Conservation (phyloP, 2,329 filamentous ascomycete genomes). For the Aphanocladium album region DNA sequence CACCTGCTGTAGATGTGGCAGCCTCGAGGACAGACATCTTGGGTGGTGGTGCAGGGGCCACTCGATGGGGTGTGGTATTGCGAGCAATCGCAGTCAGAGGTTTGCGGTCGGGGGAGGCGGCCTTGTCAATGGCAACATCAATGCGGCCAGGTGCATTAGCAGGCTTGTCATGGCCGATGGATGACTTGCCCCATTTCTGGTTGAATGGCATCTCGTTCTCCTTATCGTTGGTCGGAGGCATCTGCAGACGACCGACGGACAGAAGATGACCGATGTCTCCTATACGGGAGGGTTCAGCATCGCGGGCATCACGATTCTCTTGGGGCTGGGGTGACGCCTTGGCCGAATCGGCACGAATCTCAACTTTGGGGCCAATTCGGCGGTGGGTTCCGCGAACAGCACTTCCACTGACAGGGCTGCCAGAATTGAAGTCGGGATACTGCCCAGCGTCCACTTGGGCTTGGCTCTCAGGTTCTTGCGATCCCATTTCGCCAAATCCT, state of each 20-base stretch:
- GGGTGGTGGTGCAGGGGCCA: slow-evolving; percentile 76
- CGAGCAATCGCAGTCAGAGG: slow-evolving; percentile 46
- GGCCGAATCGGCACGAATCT: slow-evolving; percentile 29
- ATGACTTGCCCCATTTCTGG: slow-evolving; percentile 58
- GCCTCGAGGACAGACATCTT: slow-evolving; percentile 97
- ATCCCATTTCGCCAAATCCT: slow-evolving; percentile 7
- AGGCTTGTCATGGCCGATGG: slow-evolving; percentile 51
- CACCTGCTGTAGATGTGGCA: slow-evolving; percentile 77
- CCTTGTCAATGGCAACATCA: slow-evolving; percentile 34
- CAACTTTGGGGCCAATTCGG: slow-evolving; percentile 33
- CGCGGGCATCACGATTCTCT: neutral
- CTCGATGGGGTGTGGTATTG: slow-evolving; percentile 69
- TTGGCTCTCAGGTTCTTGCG: slow-evolving; percentile 30
- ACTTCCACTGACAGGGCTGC: slow-evolving; percentile 52
- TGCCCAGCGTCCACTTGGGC: slow-evolving; percentile 36
- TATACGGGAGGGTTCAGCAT: slow-evolving; percentile 14
- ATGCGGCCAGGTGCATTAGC: slow-evolving; percentile 46
- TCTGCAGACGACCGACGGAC: slow-evolving; percentile 37
- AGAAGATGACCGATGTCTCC: slow-evolving; percentile 16
- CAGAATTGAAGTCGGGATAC: slow-evolving; percentile 45
- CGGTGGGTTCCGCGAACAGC: slow-evolving; percentile 39
- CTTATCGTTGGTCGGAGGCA: slow-evolving; percentile 67
- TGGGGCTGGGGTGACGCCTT: slow-evolving; percentile 25
- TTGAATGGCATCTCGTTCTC: slow-evolving; percentile 76
- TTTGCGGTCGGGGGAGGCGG: slow-evolving; percentile 51